Evolutionary conservation across 345 rosid species (phyloP).

Genomic region (Sisymbrium irio): DNA sequence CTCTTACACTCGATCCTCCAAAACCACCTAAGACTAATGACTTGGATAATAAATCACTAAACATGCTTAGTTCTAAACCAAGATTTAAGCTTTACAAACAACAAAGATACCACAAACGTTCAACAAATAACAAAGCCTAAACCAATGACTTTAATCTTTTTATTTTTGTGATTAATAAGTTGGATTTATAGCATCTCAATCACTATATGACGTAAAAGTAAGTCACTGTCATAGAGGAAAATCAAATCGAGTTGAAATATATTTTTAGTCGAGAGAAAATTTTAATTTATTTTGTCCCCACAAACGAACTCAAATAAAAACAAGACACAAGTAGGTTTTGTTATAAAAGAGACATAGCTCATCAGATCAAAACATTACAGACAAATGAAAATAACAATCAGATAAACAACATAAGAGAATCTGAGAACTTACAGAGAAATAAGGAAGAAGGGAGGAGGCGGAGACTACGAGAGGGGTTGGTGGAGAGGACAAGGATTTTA

Average conservation of each 20-base stretch:
- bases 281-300: constrained; percentile 2
- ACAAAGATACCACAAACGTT: neutral
- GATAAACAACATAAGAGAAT: neutral
- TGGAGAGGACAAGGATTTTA: neutral
- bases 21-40: too few relatives aligned
- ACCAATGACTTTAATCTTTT: neutral
- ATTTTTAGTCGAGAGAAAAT: too few relatives aligned
- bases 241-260: neutral
- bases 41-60: constrained; percentile 1
- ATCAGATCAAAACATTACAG: neutral
- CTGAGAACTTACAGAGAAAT: constrained; percentile 1
- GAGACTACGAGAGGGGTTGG: neutral
- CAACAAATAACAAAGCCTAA: neutral
- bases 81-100: neutral
- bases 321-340: neutral
- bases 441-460: neutral
- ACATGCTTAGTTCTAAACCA: neutral
- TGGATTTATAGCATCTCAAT: neutral
- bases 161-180: neutral
- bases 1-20: constrained; percentile 51
- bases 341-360: neutral
- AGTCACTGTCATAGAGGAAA: neutral
- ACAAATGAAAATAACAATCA: neutral
- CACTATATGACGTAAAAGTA: neutral
- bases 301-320: neutral